These are phyloP conservation scores for Papiliotrema laurentii DNA, from an alignment of 1,284 basidiomycete genomes.

Conservation along the genomic window DNA sequence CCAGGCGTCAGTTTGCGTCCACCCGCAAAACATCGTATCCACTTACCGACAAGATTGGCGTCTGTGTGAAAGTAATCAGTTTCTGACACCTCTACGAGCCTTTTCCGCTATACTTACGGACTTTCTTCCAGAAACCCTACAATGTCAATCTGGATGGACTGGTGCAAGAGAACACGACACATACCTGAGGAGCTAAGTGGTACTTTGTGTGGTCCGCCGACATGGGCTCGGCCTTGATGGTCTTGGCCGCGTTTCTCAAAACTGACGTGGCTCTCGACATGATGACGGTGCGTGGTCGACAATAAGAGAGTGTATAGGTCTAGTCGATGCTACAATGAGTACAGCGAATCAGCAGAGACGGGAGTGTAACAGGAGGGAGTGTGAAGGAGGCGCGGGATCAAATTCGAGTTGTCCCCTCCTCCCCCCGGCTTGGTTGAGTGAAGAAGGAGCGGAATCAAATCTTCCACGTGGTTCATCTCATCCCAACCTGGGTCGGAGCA, in stretches of 20 bases:
- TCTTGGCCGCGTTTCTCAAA: constrained; percentile 34
- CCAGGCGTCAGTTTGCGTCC: background rate
- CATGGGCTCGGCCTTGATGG: constrained; percentile 40
- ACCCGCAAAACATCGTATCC: background rate
- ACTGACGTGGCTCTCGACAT: constrained; percentile 24
- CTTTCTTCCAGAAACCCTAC: constrained; percentile 84
- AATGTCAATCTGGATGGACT: constrained; percentile 6
- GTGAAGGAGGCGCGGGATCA: background rate
- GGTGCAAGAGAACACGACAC: constrained; percentile 7
- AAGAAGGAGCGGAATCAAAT: constrained; percentile 2
- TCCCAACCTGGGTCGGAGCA: background rate
- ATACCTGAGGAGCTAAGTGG: constrained; percentile 71
- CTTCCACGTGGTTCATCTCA: background rate
- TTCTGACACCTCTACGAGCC: background rate
- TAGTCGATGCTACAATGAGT: background rate
- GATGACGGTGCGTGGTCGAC: background rate
- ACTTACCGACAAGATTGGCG: constrained; percentile 74
- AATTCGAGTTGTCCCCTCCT: no score
- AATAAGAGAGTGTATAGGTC: background rate
- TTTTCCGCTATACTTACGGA: constrained; percentile 58
- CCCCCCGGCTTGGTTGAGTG: no score
- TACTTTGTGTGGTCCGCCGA: constrained; percentile 76
- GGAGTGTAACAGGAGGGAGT: background rate
- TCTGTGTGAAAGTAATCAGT: constrained; percentile 52
- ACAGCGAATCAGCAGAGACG: constrained; percentile 1